Base-by-base conservation (phyloP, 2,329 filamentous ascomycete genomes). In the Lojkania enalia region DNA sequence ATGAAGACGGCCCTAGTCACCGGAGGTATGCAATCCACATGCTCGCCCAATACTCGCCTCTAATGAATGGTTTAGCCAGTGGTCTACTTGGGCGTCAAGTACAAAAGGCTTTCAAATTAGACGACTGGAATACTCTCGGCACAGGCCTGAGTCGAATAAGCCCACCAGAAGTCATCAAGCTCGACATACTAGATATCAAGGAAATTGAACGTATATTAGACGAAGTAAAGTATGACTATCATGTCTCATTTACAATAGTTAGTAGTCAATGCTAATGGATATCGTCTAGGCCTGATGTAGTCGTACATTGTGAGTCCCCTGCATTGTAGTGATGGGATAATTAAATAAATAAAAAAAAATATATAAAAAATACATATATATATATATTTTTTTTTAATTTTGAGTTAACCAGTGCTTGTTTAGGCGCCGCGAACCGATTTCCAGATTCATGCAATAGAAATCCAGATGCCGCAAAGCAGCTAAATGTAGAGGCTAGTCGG, bases 391-490 rank as follows among this genome's bases (percentile, higher is more conserved):
- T n/a, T n/a, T n/a, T n/a, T n/a, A n/a, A n/a, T n/a, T n/a, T n/a
- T n/a, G n/a, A n/a, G n/a, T n/a, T n/a, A n/a, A n/a, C n/a, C n/a
- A n/a, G n/a, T n/a, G n/a, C n/a, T n/a, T n/a, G n/a, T 29, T 18
- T 51, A 91, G 87, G 87, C 64, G 91, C 90, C 30, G 90, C 90
- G 35, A 91, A 95, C 69, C 84, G 89, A 50, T 95, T 86, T 61
- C 90, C 91, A 2, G 90, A 96, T 70, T 86, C 87, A 64, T 92
- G 90, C 62, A 86, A 90, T 58, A 80, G 82, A 53, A 83, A 96
- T 66, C 90, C 90, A 2, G 81, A 85, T 47, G 87, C 83, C 42
- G 88, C 90, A 2, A 81, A 80, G 48, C 79, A 78, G 14, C 76
- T 95, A 58, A 95, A 95, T 61, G 82, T 92, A 11, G 77, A 82